Evolutionary conservation across 495 filamentous ascomycete genomes (phyloP).

Genomic region (Trypethelium eluteriae): DNA sequence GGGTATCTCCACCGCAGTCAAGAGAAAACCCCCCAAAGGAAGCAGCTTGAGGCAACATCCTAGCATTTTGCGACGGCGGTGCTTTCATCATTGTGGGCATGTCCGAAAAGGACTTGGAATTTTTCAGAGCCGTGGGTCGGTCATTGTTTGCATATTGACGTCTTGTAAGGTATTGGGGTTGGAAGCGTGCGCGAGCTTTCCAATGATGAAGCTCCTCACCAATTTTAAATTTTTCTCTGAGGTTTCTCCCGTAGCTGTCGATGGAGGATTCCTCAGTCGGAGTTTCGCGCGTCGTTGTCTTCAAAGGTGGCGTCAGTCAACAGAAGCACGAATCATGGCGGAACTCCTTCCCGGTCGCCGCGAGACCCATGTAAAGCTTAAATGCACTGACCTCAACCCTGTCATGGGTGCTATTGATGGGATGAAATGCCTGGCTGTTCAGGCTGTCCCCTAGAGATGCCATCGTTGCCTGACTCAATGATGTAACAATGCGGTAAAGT

Average conservation of each 20-base stretch:
- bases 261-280: background rate
- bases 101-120: constrained; percentile 11
- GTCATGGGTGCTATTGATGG: background rate
- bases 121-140: background rate
- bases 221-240: constrained; percentile 1
- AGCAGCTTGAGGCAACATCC: constrained; percentile 15
- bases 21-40: constrained; percentile 22
- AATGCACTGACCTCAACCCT: constrained; percentile 10
- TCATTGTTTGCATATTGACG: background rate
- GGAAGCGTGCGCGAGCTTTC: constrained; percentile 8
- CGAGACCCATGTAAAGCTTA: constrained; percentile 8
- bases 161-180: background rate
- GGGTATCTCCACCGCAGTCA: constrained; percentile 32
- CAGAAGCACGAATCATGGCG: background rate
- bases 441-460: constrained; percentile 8
- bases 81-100: constrained; percentile 21
- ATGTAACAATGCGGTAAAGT: background rate
- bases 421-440: constrained; percentile 2
- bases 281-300: background rate
- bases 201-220: constrained; percentile 3
- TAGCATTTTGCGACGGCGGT: constrained; percentile 18
- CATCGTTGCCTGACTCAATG: background rate
- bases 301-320: background rate
- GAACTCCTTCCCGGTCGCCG: background rate
- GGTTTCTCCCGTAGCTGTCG: background rate